Base-by-base conservation (phyloP, 169 alveolate genomes). In the Cryptosporidium parvum region DNA sequence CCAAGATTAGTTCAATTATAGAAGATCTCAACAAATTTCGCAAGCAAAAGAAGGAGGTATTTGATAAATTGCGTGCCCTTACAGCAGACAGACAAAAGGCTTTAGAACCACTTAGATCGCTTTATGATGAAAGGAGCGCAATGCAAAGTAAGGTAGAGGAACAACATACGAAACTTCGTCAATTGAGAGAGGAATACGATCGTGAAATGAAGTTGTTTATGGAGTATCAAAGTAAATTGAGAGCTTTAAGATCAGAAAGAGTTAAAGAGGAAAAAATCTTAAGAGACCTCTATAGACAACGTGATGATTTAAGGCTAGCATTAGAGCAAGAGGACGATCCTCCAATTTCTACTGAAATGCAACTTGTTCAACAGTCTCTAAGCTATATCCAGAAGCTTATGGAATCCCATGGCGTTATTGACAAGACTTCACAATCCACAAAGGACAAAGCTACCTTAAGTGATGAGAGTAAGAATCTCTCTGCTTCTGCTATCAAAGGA, bases 141-240 rank as follows among this genome's bases (percentile, higher is more conserved):
- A 80, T 80, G 89, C 89, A 80, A 33, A 80, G 75, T 39, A 80
- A 80, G 39, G 89, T 67, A 16, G 89, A 80, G 35, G 89, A 80
- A 12, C 89, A 80, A 14, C 73, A 62, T 10, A 59, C 73, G 1
- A 80, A 80, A 29, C 89, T 80, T 42, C 73, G 89, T 18, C 80
- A 59, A 80, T 33, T 80, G 3, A 59, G 89, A 16, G 89, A 80
- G 1, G 75, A 80, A 29, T 80, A 80, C 31, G 89, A 80, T 23
- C 69, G 52, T 42, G 89, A 80, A 31, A 65, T 80, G 89, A 80
- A 62, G 89, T 29, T 62, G 16, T 80, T 80, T 42, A 42, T 62
- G 75, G 89, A 80, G 31, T 80, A 80, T 14, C 89, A 80, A 31
- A 29, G 75, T 9, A 80, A 80, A 26, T 65, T 80, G 0, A 37